phyloP scores from a whole-genome alignment of 164 flowering plant genomes.

The Vitis rupestris region DNA sequence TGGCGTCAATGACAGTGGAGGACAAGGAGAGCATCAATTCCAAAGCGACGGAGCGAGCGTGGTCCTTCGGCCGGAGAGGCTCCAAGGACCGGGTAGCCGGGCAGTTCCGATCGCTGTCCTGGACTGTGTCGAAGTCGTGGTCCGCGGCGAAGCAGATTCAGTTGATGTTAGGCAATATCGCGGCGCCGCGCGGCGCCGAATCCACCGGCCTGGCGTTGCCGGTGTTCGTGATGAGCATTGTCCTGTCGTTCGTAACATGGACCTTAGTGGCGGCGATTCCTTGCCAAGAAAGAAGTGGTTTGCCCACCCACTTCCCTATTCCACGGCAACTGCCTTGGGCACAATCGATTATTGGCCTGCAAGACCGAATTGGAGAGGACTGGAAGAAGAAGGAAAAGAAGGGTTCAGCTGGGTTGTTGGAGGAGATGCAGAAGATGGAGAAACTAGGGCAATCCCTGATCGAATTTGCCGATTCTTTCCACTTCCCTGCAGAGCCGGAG shows the following conservation, averaged over 20 bases:
- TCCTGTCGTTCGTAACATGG: conserved; percentile 76
- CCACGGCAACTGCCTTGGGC: conserved; percentile 68
- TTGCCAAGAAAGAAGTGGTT: conserved; percentile 66
- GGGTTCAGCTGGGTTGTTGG: conserved; percentile 61
- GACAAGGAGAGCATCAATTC: conserved; percentile 34
- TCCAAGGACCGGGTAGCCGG: conserved; percentile 25
- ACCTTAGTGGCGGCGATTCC: conserved; percentile 69
- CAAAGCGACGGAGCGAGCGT: conserved; percentile 47
- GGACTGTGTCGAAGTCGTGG: conserved; percentile 60
- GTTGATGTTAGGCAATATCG: conserved; percentile 59
- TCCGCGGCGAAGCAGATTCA: conserved; percentile 86
- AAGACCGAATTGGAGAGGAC: conserved; percentile 78
- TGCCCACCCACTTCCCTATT: conserved; percentile 45
- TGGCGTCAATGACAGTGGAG: conserved; percentile 38
- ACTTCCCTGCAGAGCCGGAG: conserved; percentile 53
- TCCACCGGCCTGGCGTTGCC: conserved; percentile 44
- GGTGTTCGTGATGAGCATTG: conserved; percentile 62
- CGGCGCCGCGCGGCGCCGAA: conserved; percentile 64
- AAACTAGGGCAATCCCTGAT: conserved; percentile 39
- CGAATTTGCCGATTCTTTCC: conserved; percentile 49
- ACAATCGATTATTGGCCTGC: conserved; percentile 52
- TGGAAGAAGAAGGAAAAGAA: conserved; percentile 94
- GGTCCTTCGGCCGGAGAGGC: conserved; percentile 65
- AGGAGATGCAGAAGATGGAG: conserved; percentile 73
- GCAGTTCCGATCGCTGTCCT: conserved; percentile 38